Evolutionary conservation across 192 early-diverging fungal genomes (phyloP), one percentile per base, ranked within the genome.

Genomic region (Rhizophlyctis rosea): DNA sequence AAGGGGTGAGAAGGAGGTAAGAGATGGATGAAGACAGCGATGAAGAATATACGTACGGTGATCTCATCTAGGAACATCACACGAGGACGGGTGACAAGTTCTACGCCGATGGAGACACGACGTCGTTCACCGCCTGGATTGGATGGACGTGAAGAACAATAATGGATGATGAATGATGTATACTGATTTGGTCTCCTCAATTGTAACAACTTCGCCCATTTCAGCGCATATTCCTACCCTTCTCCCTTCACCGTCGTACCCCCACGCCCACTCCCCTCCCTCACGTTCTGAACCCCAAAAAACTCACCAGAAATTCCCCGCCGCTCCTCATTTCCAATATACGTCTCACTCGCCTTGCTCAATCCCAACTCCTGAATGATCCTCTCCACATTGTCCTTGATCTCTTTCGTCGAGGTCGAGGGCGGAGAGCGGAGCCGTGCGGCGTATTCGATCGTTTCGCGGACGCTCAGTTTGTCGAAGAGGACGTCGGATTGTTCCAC

Each of bases 41-140:
- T 13, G 9, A 47, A 47, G 39, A 9, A 13, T 9, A n/a, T n/a
- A n/a, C n/a, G n/a, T n/a, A n/a, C n/a, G 16, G 59, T 62, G 18
- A 58, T 47, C 35, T 81, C 94, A 76, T 96, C 94, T 57, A 94
- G 80, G 76, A 96, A 94, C 34, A 96, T 89, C 86, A 75, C 86
- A 76, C 85, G 85, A 14, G 93, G 93, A 62, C 86, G 85, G 25
- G 87, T 85, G 9, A 91, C 90, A 44, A 95, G 75, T 73, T 95
- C 91, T 28, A 90, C 74, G 55, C 83, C 93, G 64, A 95, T 93
- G 1, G 82, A 77, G 44, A 83, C 81, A 7, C 86, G 78, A 53
- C 87, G 87, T 29, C 86, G 70, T 50, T 88, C 82, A 13, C 86
- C 86, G n/a, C n/a, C n/a, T n/a, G n/a, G n/a, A n/a, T n/a, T n/a